Evolutionary conservation across 805 yeast species (phyloP).

Genomic region (Scheffersomyces spartinae): DNA sequence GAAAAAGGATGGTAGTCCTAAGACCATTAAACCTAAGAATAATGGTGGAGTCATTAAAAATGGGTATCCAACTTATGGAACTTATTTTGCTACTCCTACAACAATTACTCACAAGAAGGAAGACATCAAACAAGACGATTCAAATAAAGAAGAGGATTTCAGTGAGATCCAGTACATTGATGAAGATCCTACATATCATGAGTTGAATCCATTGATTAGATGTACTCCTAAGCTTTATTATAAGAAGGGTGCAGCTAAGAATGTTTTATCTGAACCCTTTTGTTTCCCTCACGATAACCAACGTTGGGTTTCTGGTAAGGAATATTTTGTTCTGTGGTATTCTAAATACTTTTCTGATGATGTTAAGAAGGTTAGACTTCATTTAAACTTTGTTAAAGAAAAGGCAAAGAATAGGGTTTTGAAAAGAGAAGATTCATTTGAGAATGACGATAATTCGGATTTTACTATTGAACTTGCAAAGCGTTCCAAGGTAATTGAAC

Average conservation of each 20-base stretch:
- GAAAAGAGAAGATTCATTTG: constrained; percentile 26
- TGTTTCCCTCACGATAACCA: constrained; percentile 66
- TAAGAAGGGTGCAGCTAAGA: constrained; percentile 51
- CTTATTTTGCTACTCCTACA: constrained; percentile 64
- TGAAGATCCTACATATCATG: constrained; percentile 65
- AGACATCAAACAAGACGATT: constrained; percentile 60
- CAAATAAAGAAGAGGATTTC: constrained; percentile 48
- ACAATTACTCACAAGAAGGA: constrained; percentile 47
- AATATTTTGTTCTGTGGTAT: constrained; percentile 78
- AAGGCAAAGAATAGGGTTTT: constrained; percentile 43
- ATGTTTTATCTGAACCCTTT: constrained; percentile 59
- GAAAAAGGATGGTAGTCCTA: constrained; percentile 67
- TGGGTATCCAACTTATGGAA: constrained; percentile 59
- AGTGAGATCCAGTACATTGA: constrained; percentile 44
- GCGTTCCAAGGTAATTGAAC: constrained; percentile 24
- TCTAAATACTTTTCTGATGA: constrained; percentile 47
- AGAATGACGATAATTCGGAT: constrained; percentile 6
- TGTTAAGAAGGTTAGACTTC: constrained; percentile 53
- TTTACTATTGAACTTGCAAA: constrained; percentile 6
- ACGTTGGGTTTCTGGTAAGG: constrained; percentile 43
- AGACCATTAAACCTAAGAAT: constrained; percentile 64
- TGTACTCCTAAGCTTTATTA: constrained; percentile 74
- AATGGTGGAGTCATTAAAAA: constrained; percentile 63
- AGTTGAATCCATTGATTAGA: constrained; percentile 67
- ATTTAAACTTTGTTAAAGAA: constrained; percentile 55